Conservation (phyloP, 306 rosid genomes). For the Citrullus colocynthis region DNA sequence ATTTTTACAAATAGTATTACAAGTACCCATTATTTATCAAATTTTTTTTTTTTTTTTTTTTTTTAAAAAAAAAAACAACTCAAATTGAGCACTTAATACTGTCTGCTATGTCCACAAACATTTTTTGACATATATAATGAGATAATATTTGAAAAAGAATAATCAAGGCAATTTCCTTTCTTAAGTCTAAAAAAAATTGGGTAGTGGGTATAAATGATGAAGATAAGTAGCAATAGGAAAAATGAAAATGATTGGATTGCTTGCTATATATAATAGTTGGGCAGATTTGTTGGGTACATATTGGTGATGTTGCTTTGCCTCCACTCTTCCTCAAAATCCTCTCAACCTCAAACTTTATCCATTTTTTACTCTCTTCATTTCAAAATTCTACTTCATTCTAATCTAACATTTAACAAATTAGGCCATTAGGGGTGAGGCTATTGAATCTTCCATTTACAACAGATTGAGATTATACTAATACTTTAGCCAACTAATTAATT, state of each 20-base stretch:
- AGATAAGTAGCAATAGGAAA: slow-evolving; percentile 1
- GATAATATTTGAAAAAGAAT: neutral
- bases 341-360: neutral
- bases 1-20: too few relatives aligned
- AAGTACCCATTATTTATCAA: too few relatives aligned
- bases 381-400: neutral
- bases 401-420: too few relatives aligned
- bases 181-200: neutral
- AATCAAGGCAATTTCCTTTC: neutral
- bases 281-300: neutral
- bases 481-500: neutral
- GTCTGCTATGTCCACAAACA: neutral
- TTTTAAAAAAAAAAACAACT: too few relatives aligned
- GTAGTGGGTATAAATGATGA: neutral
- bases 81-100: too few relatives aligned
- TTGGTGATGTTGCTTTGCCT: neutral
- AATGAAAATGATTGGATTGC: neutral
- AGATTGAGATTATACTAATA: neutral
- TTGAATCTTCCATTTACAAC: neutral
- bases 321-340: neutral
- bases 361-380: neutral
- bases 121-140: neutral
- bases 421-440: too few relatives aligned
- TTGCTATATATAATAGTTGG: neutral
- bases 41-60: too few relatives aligned